These are phyloP conservation scores for Aristolochia fimbriata DNA, from an alignment of 164 flowering plant species.

Conservation along the genomic window DNA sequence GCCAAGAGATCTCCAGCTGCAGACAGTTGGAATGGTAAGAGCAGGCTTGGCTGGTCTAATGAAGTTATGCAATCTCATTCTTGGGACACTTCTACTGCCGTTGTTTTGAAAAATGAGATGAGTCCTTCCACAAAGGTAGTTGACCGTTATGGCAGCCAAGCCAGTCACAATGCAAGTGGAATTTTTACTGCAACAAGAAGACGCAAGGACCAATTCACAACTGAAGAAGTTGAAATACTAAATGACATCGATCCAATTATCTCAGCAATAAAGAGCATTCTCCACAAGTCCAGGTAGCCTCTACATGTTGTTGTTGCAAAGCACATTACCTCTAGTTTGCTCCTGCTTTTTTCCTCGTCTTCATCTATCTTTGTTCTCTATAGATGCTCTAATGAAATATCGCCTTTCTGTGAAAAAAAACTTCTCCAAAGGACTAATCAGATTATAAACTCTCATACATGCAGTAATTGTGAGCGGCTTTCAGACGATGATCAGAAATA, in stretches of 20 bases:
- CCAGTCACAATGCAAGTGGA: constrained; percentile 22
- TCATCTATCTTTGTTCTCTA: neutral
- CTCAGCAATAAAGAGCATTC: constrained; percentile 47
- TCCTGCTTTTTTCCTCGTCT: neutral
- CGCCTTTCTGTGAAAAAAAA: too few relatives aligned
- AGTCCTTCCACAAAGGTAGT: constrained; percentile 28
- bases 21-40: constrained; percentile 1
- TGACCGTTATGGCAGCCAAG: constrained; percentile 14
- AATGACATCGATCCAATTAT: constrained; percentile 53
- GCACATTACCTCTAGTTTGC: neutral
- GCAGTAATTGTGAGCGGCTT: constrained; percentile 69
- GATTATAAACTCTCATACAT: constrained; percentile 1
- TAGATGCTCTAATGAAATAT: too few relatives aligned
- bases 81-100: constrained; percentile 10
- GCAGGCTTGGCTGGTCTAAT: neutral
- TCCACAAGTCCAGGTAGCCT: constrained; percentile 56
- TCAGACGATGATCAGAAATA: constrained; percentile 62
- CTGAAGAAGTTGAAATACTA: constrained; percentile 69
- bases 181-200: constrained; percentile 41
- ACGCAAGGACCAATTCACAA: constrained; percentile 53
- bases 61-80: constrained; percentile 1
- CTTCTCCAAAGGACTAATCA: neutral
- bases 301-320: constrained; percentile 1
- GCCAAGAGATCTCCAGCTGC: neutral
- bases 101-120: constrained; percentile 24